Base-by-base conservation (phyloP, 2,329 filamentous ascomycete species). In the Alternaria ventricosa region DNA sequence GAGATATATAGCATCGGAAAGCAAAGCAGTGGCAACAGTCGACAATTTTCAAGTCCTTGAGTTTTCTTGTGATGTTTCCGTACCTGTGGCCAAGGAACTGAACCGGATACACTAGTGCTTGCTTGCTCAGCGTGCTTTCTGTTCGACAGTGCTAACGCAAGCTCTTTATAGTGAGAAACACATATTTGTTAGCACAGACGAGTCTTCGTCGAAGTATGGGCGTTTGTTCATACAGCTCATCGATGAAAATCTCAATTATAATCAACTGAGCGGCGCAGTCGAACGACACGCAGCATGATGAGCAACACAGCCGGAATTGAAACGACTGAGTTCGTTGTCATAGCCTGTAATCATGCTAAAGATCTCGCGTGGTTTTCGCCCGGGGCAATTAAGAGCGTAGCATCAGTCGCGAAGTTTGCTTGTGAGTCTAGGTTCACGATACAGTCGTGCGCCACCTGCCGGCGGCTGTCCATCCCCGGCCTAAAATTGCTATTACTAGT, bases 121-220 rank as follows among this genome's bases (percentile, higher is more conserved):
- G 1, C 15, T 36, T 36, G 33, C 9, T n/a, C 33, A 36, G 15
- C 33, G 33, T 36, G 15, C 5, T n/a, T 36, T 36, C 3, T 15
- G 15, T 36, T 2, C 4, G 5, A 36, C 33, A 36, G 33, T 36
- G 33, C 15, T 36, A n/a, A 36, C 33, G 15, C 33, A 36, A n/a
- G 33, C 33, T 36, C 33, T n/a, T 36, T 36, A 7, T 22, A 22
- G 20, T 36, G 8, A 4, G 33, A 36, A 4, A n/a, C 33, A n/a
- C 8, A 10, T 1, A 7, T 36, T n/a, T 9, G 9, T 36, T n/a
- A n/a, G 33, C 15, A 36, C 7, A 9, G 15, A 36, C 15, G 9
- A 18, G 2, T 18, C n/a, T 4, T 41, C 9, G 3, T 10, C 2
- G 2, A 6, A n/a, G n/a, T n/a, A n/a, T n/a, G n/a, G n/a, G n/a